phyloP scores from a whole-genome alignment of 176 grass and related monocot genomes.

The Saccharum officinarum region DNA sequence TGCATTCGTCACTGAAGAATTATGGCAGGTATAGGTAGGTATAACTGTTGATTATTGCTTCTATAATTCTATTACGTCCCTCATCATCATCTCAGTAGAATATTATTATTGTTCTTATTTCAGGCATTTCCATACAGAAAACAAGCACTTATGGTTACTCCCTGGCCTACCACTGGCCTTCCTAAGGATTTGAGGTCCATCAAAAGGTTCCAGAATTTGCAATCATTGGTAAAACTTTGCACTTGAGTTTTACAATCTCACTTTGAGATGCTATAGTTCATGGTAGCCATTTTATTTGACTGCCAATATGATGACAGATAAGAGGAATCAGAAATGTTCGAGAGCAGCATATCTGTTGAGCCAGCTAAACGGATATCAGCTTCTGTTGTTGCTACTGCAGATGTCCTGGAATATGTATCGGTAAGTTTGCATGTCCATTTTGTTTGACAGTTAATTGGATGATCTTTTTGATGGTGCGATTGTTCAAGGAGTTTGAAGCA shows the following conservation, averaged over 20 bases:
- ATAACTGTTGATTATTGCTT: conserved; percentile 1
- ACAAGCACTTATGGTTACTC: conserved; percentile 78
- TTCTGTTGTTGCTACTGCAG: conserved; percentile 78
- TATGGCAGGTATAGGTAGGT: conserved; percentile 89
- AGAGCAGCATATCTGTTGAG: conserved; percentile 98
- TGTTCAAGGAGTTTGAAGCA: background rate
- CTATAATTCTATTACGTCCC: background rate
- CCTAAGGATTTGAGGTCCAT: conserved; percentile 76
- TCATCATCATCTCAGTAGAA: conserved; percentile 9
- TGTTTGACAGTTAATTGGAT: conserved; percentile 12
- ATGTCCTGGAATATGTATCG: conserved; percentile 81
- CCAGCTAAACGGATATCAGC: conserved; percentile 94
- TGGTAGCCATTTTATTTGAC: conserved; percentile 31
- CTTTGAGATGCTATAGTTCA: conserved; percentile 10
- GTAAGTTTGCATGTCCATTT: conserved; percentile 46
- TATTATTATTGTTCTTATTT: conserved; percentile 35
- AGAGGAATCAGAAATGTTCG: conserved; percentile 90
- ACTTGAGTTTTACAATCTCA: conserved; percentile 23
- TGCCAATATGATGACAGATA: conserved; percentile 51
- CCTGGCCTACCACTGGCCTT: conserved; percentile 70
- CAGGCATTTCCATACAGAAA: conserved; percentile 88
- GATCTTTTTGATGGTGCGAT: background rate
- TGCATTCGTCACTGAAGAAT: conserved; percentile 98
- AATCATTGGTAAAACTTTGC: conserved; percentile 69
- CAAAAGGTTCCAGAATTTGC: conserved; percentile 99